Conservation (phyloP, 163 green algal genomes). For the Coccomyxa subellipsoidea region DNA sequence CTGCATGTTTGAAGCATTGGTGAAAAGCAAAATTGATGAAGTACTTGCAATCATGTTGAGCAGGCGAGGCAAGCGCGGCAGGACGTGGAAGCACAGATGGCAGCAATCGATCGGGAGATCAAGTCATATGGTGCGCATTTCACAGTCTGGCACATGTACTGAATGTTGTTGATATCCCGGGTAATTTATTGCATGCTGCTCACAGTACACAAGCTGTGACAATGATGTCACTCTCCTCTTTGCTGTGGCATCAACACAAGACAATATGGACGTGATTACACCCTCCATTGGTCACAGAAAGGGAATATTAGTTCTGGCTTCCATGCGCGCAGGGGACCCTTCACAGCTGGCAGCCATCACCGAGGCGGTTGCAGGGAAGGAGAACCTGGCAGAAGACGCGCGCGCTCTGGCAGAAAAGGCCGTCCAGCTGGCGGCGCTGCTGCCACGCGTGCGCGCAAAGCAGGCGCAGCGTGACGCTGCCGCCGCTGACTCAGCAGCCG, state of each 20-base stretch:
- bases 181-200: not conserved
- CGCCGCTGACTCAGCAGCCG: not conserved
- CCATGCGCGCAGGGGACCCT: not conserved
- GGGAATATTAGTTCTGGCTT: no score
- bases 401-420: not conserved
- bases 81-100: not conserved
- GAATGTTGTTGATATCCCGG: no score
- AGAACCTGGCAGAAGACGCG: not conserved
- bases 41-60: not conserved
- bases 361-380: not conserved
- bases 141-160: no score
- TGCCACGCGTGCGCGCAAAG: not conserved
- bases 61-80: not conserved
- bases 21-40: not conserved
- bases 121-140: not conserved
- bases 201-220: no score
- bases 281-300: no score
- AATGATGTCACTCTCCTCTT: no score
- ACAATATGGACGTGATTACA: no score
- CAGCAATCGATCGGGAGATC: not conserved
- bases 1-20: not conserved
- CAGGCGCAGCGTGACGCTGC: not conserved
- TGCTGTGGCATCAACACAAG: no score
- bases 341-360: not conserved
- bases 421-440: not conserved